Percentiles rank a stretch among this genome's conserved stretches.
phyloP scores from a whole-genome alignment of 345 rosid species.

The Pistacia atlantica region DNA sequence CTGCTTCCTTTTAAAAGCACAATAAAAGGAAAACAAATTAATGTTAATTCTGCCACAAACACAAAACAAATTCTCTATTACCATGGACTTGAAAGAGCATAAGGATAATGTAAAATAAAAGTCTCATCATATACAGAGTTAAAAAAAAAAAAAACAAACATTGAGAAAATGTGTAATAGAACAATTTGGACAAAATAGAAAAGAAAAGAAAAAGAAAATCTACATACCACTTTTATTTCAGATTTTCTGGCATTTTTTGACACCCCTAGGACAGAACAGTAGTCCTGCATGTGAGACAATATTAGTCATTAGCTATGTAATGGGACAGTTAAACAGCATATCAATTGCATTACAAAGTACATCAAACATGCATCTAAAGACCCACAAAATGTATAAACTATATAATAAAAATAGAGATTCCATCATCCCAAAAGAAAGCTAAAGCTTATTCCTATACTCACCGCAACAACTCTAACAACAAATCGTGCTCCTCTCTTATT shows the following conservation, averaged over 20 bases:
- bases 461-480: conserved; percentile 80
- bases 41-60: not conserved
- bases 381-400: not conserved
- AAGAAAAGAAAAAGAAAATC: not conserved
- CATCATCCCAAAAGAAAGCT: not conserved
- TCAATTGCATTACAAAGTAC: not conserved
- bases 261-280: conserved; percentile 70
- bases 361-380: not conserved
- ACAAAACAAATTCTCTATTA: not conserved
- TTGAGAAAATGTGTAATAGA: not conserved
- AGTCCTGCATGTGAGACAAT: conserved; percentile 60
- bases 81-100: not conserved
- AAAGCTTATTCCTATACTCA: conserved; percentile 45
- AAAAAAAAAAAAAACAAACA: too few species aligned
- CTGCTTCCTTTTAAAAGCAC: not conserved
- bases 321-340: not conserved
- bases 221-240: conserved; percentile 93
- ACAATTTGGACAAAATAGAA: not conserved
- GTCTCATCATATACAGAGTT: not conserved
- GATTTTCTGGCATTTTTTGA: conserved; percentile 89
- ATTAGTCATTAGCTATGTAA: not conserved
- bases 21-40: not conserved
- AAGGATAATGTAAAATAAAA: not conserved
- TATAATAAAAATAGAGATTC: not conserved
- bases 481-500: conserved; percentile 54